phyloP scores from a whole-genome alignment of 352 stramenopile genomes.

The Phytopythium helicoides region DNA sequence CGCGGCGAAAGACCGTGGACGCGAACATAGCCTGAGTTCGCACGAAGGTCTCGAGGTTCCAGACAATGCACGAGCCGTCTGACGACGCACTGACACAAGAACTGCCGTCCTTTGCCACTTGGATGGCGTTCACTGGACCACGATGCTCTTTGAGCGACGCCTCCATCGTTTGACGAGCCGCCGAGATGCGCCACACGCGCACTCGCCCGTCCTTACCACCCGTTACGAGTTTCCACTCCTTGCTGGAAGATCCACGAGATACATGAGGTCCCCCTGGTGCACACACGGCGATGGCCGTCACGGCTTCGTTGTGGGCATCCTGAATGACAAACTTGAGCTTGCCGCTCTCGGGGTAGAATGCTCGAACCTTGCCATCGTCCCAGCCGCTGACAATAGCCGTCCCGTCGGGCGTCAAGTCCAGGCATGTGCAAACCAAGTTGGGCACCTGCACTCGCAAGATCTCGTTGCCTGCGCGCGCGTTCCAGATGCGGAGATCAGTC shows the following conservation, averaged over 20 bases:
- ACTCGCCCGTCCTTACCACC: conserved; percentile 94
- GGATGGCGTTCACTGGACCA: conserved; percentile 91
- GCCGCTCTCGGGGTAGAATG: conserved; percentile 95
- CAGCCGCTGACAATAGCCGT: conserved; percentile 93
- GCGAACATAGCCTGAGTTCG: conserved; percentile 95
- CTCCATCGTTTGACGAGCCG: conserved; percentile 93
- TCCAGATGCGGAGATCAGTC: conserved; percentile 96
- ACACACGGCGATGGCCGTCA: conserved; percentile 92
- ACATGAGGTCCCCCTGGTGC: conserved; percentile 40
- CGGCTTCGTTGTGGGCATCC: conserved; percentile 93
- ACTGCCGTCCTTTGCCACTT: conserved; percentile 68
- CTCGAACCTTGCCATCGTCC: conserved; percentile 96
- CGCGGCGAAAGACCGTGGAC: conserved; percentile 92
- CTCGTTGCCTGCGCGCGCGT: conserved; percentile 88
- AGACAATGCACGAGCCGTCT: conserved; percentile 94
- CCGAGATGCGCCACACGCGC: conserved; percentile 92
- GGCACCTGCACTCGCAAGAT: conserved; percentile 97
- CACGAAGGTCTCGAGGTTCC: conserved; percentile 93
- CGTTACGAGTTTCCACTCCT: conserved; percentile 91
- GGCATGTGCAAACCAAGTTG: conserved; percentile 96
- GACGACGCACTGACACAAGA: conserved; percentile 76
- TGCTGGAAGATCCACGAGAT: conserved; percentile 3
- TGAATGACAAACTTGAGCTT: conserved; percentile 98
- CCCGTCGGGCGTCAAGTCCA: conserved; percentile 89
- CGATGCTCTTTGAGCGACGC: conserved; percentile 96